Base-by-base conservation (phyloP, 1,284 basidiomycete species). In the Ustilago tritici region DNA sequence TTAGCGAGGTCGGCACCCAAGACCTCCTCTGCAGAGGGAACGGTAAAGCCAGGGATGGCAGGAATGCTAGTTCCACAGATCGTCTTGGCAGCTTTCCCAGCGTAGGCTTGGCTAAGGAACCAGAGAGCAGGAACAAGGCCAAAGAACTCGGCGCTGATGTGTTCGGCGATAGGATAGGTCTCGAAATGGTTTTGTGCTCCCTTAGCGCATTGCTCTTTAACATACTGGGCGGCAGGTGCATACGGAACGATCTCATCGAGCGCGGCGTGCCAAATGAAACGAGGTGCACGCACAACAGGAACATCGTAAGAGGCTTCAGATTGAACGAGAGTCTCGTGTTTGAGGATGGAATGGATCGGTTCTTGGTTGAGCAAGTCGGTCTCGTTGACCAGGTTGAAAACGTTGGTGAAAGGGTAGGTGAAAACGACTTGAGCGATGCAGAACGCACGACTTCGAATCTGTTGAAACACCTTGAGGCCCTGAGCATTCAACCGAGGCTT, bases 241-340 rank as follows among this genome's bases (percentile, higher is more conserved):
- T 61, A 82, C 0, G 80, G 77, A n/a, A 85, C 80, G 11, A 85
- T 76, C 59, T 84, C 83, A 67, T 85, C 84, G 28, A 41, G 34
- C 2, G 63, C 17, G 8, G 81, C 78, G 54, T 85, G 84, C 66
- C 76, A 84, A 52, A 82, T 69, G 62, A 78, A 76, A 12, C 75
- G 66, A 1, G 81, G 79, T 82, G 43, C 78, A 81, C 31, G 23
- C 3, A 28, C 23, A 28, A 82, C 79, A 9, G 78, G 60, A 0
- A 80, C 70, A 9, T 36, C 34, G 50, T 63, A 62, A 41, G 47
- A 50, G 4, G 76, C 65, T 35, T 74, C 61, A 34, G 61, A 15
- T 43, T 70, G 56, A 3, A 82, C 70, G 32, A 82, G 65, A 38
- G 79, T 71, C 53, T 82, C 80, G 6, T 54, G 28, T 38, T 46